Conservation (phyloP, 768 basidiomycete genomes). For the Boletus rufocinnamomeus region DNA sequence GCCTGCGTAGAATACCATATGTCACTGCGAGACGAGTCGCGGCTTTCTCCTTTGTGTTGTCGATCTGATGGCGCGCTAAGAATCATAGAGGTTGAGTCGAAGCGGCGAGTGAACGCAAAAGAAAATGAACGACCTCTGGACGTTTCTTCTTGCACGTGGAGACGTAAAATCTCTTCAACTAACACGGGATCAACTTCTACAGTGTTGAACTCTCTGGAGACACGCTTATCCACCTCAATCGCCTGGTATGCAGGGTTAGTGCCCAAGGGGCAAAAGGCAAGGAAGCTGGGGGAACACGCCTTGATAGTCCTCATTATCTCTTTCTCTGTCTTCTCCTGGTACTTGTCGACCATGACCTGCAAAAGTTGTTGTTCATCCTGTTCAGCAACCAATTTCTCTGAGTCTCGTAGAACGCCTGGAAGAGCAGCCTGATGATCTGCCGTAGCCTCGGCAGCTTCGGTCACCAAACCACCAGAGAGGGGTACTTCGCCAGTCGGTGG, state of each 20-base stretch:
- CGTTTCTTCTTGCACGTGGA: conserved; percentile 42
- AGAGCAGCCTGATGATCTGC: conserved; percentile 7
- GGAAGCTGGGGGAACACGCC: conserved; percentile 41
- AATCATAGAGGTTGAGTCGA: conserved; percentile 4
- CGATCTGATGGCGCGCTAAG: conserved; percentile 30
- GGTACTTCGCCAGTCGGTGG: conserved; percentile 11
- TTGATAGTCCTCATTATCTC: conserved; percentile 73
- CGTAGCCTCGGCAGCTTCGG: conserved; percentile 8
- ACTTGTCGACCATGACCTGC: conserved; percentile 74
- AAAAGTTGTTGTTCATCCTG: conserved; percentile 56
- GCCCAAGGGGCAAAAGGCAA: background rate
- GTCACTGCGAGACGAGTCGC: conserved; percentile 72
- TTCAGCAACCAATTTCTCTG: conserved; percentile 37
- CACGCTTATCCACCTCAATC: conserved; percentile 80
- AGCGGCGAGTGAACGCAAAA: background rate
- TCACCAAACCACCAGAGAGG: conserved; percentile 5
- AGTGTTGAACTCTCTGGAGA: conserved; percentile 59
- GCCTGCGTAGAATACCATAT: conserved; percentile 75
- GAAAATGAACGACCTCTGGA: conserved; percentile 32
- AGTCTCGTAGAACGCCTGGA: conserved; percentile 10
- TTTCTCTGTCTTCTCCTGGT: conserved; percentile 87
- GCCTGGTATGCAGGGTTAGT: conserved; percentile 37
- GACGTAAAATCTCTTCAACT: conserved; percentile 58
- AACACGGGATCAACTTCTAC: conserved; percentile 64
- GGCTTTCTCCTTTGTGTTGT: conserved; percentile 71